Base-by-base conservation (phyloP, 345 rosid species). In the Tarenaya hassleriana region DNA sequence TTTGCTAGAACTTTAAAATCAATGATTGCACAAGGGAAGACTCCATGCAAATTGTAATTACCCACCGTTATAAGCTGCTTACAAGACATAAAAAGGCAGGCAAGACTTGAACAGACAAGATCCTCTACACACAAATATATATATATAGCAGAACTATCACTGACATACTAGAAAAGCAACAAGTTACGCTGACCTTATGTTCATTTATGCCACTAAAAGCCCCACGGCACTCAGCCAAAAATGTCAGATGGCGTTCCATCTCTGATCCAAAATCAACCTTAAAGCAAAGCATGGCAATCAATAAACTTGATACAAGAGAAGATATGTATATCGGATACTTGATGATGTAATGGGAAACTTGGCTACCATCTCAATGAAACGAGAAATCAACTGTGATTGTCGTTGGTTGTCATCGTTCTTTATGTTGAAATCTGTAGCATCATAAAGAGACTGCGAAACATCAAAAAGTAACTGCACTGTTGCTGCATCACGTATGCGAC, bases 171-270 rank as follows among this genome's bases (percentile, higher is more conserved):
- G 49, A 52, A 50, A 5, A 65, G 5, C 27, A 3, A 49, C 29
- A 56, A 38, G 3, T 14, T 58, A 46, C 45, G 34, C 77, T 67
- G 42, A 90, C 97, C 91, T 78, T 80, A 41, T 84, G 76, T 58
- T 80, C 91, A 68, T 68, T 68, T 63, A 76, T 67, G 78, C 75
- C 63, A 40, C 72, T 75, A 62, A 90, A 78, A 42, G 88, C 85
- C 58, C 74, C 83, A 58, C 97, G 94, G 37, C 97, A 81, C 75
- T 84, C 88, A 34, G 75, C 83, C 61, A 90, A 79, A 73, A 86
- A 90, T 60, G 73, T 60, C 68, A 90, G 63, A 59, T 90, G 91
- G 11, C 43, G 75, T 72, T 84, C 94, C 71, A 71, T 60, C 37
- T 74, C 85, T 58, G 60, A 61, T 42, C 85, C 88, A 63, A 73